phyloP scores from a whole-genome alignment of 176 grass and related monocot genomes.

The Musa itinerans region DNA sequence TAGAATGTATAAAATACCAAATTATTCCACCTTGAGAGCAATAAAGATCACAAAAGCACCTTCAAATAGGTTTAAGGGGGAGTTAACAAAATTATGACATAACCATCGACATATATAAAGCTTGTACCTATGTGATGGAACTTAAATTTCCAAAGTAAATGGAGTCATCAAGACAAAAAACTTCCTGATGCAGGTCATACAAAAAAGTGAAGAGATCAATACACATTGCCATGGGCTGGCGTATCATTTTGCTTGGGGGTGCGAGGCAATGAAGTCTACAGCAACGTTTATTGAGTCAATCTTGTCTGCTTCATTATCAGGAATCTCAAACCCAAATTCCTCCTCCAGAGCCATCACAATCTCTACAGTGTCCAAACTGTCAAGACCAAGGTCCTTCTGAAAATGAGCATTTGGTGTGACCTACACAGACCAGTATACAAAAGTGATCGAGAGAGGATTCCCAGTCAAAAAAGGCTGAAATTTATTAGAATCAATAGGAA shows the following conservation, averaged over 20 bases:
- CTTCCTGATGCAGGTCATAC: neutral
- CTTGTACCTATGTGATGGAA: neutral
- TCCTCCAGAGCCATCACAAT: constrained; percentile 12
- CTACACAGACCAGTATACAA: neutral
- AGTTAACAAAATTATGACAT: neutral
- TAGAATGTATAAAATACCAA: neutral
- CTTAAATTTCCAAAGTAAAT: neutral
- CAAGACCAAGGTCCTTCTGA: constrained; percentile 5
- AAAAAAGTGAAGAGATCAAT: too few relatives aligned
- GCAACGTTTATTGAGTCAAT: constrained; percentile 2
- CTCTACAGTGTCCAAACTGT: constrained; percentile 10
- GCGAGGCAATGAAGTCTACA: constrained; percentile 6
- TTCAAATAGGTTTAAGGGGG: neutral
- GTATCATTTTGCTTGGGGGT: constrained; percentile 4
- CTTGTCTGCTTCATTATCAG: constrained; percentile 14
- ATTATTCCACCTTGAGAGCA: constrained; percentile 2
- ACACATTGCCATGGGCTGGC: too few relatives aligned
- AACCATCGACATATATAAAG: neutral
- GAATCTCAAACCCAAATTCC: constrained; percentile 10
- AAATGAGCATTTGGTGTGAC: constrained; percentile 11
- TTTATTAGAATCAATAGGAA: too few relatives aligned
- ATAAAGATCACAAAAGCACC: neutral
- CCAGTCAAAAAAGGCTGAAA: too few relatives aligned
- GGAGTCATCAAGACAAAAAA: neutral
- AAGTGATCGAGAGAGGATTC: neutral